Base-by-base conservation (phyloP, 768 basidiomycete genomes). In the Udeniomyces megalosporus region DNA sequence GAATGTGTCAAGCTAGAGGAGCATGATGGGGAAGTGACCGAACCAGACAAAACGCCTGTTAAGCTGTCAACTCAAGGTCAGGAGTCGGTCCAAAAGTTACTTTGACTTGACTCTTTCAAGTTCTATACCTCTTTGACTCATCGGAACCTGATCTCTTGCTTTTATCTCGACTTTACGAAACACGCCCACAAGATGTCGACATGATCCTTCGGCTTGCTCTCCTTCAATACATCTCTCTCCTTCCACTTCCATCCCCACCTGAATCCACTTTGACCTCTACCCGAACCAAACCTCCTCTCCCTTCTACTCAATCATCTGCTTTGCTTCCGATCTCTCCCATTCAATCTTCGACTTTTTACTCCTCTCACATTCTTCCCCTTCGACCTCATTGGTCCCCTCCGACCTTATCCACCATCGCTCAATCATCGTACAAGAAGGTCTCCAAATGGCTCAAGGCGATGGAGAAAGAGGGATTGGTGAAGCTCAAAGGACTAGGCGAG, bases 341-440 rank as follows among this genome's bases (percentile, higher is more conserved):
- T 48, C 76, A 84, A 0, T 80, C 88, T 0, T 85, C 86, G 12
- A 77, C 77, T 0, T 81, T 91, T 67, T 90, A 89, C 73, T 80
- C 84, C 7, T 79, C 78, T 20, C 79, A 88, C 69, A 79, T 93
- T 53, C 79, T 92, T 2, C 88, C 88, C 5, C 82, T 77, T 57
- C 79, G 88, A n/a, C 86, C 88, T 8, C 81, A 82, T n/a, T 81
- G 80, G 61, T 80, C 82, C 55, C 75, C 75, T 38, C 65, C 70
- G 4, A 65, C 51, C 24, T 65, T 71, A 14, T 71, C 70, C 20
- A 69, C 71, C 20, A 84, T 92, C 71, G 89, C 85, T 67, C 78
- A 83, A 11, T 89, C 87, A 1, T 78, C 79, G 1, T 80, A 83
- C 76, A 95, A 91, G 73, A 86, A 87, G 11, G 77, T 92, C 22